Base-by-base conservation (phyloP, 2,329 filamentous ascomycete genomes). In the Cladosporium sp. region DNA sequence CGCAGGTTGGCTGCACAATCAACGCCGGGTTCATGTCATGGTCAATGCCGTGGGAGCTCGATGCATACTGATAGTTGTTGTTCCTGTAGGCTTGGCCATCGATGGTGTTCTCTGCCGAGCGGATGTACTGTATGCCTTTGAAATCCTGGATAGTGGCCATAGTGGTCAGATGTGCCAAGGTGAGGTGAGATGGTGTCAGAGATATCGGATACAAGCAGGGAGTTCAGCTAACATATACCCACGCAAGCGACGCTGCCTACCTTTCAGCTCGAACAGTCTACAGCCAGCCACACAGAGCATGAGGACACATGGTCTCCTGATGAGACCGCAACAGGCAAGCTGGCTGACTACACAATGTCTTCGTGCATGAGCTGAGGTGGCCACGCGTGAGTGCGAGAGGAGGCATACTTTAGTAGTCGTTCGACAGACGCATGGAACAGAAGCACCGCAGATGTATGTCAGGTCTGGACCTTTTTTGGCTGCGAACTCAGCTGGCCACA, bases 1-100 rank as follows among this genome's bases (percentile, higher is more conserved):
- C 78, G 54, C 74, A 75, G 28, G 77, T 78, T 3, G 82, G 81
- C 61, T 80, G 78, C 0, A 83, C 72, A 47, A 84, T 82, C 34
- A 82, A 73, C 3, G 70, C 78, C 2, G 82, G 82, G 65, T 81
- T 18, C 60, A 63, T 63, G 60, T 63, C 60, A 32, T 63, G 60
- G 18, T 63, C 60, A 74, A 71, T 62, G 7, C 77, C 75, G 66
- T 83, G 77, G 0, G 78, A 78, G 0, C 80, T 81, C 0, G 78
- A 78, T 2, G 82, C 82, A 71, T 84, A 84, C 69, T 83, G 61
- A n/a, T 67, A 66, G 36, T 67, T 66, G 65, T 66, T 65, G 51
- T 60, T 67, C 41, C 61, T 44, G 57, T 65, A 68, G 2, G 52
- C 67, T 10, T 64, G 65, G 4, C 47, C 47, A 10, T 63, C 30